A percentile compares a stretch with the other conserved stretches of the same genome.
phyloP scores from a whole-genome alignment of 176 grass and related monocot genomes.

The maize (Zea mays) region Zm-B73-REFERENCE-NAM-5.0 NC_050100.1:214412501-214413000 shows the following conservation, averaged over 20 bases:
- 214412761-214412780: constrained; percentile 98
- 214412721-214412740: constrained; percentile 96
- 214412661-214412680: background rate
- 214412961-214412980: background rate
- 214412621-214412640: background rate
- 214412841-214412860: constrained; percentile 79
- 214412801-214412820: constrained; percentile 93
- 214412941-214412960: background rate
- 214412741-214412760: constrained; percentile 97
- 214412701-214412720: constrained; percentile 96
- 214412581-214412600: background rate
- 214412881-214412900: constrained; percentile 77
- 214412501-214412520: constrained; percentile 90
- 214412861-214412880: constrained; percentile 89
- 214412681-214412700: constrained; percentile 60
- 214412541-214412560: constrained; percentile 89
- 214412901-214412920: constrained; percentile 4
- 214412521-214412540: constrained; percentile 98
- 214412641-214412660: constrained; percentile 10
- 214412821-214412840: constrained; percentile 84
- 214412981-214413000: background rate
- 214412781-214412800: constrained; percentile 97
- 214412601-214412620: constrained; percentile 3
- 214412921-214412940: constrained; percentile 16
- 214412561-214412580: constrained; percentile 11